Evolutionary conservation across 768 basidiomycete genomes (phyloP).

Genomic region (Pleurotus salmoneostramineus): DNA sequence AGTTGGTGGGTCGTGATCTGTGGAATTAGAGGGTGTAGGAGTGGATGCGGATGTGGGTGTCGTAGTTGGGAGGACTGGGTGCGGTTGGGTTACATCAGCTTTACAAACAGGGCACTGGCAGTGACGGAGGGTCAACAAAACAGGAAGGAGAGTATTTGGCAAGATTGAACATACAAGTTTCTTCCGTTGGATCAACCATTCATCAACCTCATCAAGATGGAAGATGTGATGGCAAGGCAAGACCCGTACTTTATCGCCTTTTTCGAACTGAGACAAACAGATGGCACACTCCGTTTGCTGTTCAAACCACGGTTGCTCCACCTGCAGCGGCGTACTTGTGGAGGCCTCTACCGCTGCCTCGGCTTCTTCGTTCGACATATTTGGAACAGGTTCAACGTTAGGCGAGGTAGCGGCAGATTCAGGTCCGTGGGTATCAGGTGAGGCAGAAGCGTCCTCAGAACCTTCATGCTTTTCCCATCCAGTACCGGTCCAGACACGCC

Average conservation of each 20-base stretch:
- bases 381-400: constrained; percentile 20
- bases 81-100: constrained; percentile 80
- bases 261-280: constrained; percentile 81
- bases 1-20: constrained; percentile 9
- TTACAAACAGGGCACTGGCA: constrained; percentile 88
- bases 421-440: constrained; percentile 18
- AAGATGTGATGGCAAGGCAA: constrained; percentile 95
- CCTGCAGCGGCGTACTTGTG: constrained; percentile 27
- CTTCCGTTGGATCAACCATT: constrained; percentile 90
- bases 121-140: constrained; percentile 8
- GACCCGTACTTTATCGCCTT: constrained; percentile 87
- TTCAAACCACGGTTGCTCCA: constrained; percentile 71
- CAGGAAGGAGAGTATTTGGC: not conserved
- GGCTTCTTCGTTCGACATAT: constrained; percentile 17
- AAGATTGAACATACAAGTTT: constrained; percentile 66
- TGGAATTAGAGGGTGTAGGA: constrained; percentile 5
- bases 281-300: constrained; percentile 88
- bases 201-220: constrained; percentile 87
- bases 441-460: constrained; percentile 22
- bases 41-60: constrained; percentile 10
- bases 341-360: constrained; percentile 28
- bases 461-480: constrained; percentile 79
- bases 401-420: constrained; percentile 14
- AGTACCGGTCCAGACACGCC: constrained; percentile 77
- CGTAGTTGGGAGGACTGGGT: constrained; percentile 13